Evolutionary conservation across 2,329 filamentous ascomycete species (phyloP), one percentile per base, ranked within the genome.

Genomic region (Furcasterigmium furcatum): DNA sequence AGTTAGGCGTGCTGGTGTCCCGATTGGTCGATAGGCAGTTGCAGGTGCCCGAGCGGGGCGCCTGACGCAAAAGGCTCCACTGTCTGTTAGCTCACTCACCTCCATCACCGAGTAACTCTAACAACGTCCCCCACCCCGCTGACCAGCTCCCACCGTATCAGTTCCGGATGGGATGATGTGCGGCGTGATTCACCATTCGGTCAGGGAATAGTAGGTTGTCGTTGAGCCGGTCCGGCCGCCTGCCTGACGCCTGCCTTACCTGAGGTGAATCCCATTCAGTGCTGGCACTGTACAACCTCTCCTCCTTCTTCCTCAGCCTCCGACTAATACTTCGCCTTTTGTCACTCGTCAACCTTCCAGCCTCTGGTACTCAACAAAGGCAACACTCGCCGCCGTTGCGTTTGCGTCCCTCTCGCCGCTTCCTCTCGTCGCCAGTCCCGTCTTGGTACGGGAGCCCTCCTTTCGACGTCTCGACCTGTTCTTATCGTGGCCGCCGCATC

Each of bases 231-330:
- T n/a, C 41, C 32, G 41, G 21, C 30, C 9, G 24, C 30, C 41
- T 43, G 18, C 39, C 18, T 43, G 41, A 18, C 30, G 18, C 19
- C 19, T 43, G 41, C 29, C 27, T 35, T 34, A 22, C 41, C 29
- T 34, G 8, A n/a, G n/a, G n/a, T n/a, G n/a, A n/a, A n/a, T n/a
- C 41, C 19, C 36, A 35, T n/a, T 18, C 30, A n/a, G 32, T 38
- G 41, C 30, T 43, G 41, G 41, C 41, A 43, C 41, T 43, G 41
- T 43, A 43, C 32, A 30, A 43, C 22, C 41, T 36, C 41, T 36
- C 41, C 21, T 36, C n/a, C 29, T 30, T 22, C 40, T 18, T 19
- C n/a, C n/a, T n/a, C 19, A 20, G 12, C 27, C 40, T 30, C 21
- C 40, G 9, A 34, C 19, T 42, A 20, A 27, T 19, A 34, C 40